Conservation (phyloP, 2,329 filamentous ascomycete genomes). For the Fusarium nygamai region DNA sequence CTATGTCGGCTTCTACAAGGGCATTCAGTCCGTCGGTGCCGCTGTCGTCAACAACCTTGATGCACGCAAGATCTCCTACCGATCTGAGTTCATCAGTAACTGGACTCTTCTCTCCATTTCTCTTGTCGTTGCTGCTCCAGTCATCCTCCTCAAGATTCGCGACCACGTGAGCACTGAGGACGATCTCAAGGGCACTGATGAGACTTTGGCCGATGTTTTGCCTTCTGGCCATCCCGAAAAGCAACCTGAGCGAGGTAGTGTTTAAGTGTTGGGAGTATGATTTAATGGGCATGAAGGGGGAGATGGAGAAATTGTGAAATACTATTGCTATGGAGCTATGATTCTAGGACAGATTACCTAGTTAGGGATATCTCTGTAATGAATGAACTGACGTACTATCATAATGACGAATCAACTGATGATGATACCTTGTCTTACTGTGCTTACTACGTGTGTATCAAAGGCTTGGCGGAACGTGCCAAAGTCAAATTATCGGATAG, state of each 20-base stretch:
- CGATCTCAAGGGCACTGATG: constrained; percentile 86
- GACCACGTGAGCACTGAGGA: constrained; percentile 85
- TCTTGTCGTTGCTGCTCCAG: constrained; percentile 79
- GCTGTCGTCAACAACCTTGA: constrained; percentile 59
- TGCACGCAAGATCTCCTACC: constrained; percentile 61
- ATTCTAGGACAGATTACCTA: not conserved
- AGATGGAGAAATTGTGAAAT: constrained; percentile 4
- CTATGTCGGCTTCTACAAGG: constrained; percentile 90
- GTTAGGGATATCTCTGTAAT: not conserved
- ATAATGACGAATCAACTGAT: not conserved
- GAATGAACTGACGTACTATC: not conserved
- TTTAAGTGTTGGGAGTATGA: not conserved
- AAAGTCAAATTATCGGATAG: not conserved
- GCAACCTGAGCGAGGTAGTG: constrained; percentile 6
- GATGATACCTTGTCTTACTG: not conserved
- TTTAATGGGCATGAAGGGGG: not conserved
- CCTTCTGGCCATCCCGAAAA: constrained; percentile 31
- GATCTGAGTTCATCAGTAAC: constrained; percentile 74
- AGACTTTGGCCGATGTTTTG: constrained; percentile 78
- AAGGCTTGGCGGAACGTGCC: not conserved
- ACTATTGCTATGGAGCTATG: not conserved
- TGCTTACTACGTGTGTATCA: not conserved
- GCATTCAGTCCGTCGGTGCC: constrained; percentile 79
- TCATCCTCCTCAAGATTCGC: constrained; percentile 82
- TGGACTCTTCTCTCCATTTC: constrained; percentile 82